Evolutionary conservation across 441 rosid species (phyloP).

Genomic region (Hura crepitans): DNA sequence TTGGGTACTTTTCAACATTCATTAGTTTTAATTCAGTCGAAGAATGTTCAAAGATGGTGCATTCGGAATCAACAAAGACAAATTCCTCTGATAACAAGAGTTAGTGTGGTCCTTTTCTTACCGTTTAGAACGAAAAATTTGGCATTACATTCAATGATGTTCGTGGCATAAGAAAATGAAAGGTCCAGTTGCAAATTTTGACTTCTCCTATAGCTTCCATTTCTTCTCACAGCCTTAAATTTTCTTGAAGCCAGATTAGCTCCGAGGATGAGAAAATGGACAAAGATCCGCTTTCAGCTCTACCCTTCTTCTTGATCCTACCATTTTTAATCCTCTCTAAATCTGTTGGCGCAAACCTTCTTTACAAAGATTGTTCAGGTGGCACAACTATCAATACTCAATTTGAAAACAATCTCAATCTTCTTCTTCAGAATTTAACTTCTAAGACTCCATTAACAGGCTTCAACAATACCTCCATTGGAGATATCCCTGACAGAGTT

Average conservation of each 20-base stretch:
- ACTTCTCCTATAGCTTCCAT: background rate
- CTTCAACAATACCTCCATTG: constrained; percentile 23
- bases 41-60: too few species aligned
- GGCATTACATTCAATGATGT: too few species aligned
- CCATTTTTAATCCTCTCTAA: constrained; percentile 1
- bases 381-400: constrained; percentile 2
- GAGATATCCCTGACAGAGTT: constrained; percentile 20
- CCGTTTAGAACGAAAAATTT: background rate
- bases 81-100: too few species aligned
- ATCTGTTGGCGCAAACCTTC: background rate
- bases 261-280: background rate
- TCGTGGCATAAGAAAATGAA: too few species aligned
- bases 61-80: too few species aligned
- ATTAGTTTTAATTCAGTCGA: too few species aligned
- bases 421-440: constrained; percentile 16
- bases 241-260: background rate
- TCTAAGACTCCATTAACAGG: constrained; percentile 22
- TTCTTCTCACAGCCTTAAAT: background rate
- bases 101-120: background rate
- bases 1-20: too few species aligned
- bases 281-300: background rate
- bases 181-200: background rate
- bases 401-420: constrained; percentile 22
- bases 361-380: background rate
- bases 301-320: background rate